Evolutionary conservation across 768 basidiomycete genomes (phyloP).

Genomic region (Nevesoporus exiguus): DNA sequence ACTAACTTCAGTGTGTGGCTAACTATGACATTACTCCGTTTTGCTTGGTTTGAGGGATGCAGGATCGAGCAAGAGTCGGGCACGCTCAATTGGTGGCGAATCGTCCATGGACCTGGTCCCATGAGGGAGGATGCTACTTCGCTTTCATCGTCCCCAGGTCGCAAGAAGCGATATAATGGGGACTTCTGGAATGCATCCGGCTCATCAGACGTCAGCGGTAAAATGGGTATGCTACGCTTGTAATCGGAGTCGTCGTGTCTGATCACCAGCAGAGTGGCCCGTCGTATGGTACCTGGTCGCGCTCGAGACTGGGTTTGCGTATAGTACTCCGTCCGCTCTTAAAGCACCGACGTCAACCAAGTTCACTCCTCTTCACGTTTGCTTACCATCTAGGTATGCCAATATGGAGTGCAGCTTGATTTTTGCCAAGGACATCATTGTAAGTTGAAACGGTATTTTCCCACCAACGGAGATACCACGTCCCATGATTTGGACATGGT

Average conservation of each 20-base stretch:
- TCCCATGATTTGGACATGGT: slow-evolving; percentile 69
- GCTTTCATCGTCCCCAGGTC: slow-evolving; percentile 48
- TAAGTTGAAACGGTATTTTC: slow-evolving; percentile 71
- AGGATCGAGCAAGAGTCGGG: slow-evolving; percentile 61
- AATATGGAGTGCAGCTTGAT: slow-evolving; percentile 74
- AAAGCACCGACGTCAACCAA: slow-evolving; percentile 1
- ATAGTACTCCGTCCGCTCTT: slow-evolving; percentile 82
- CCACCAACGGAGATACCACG: slow-evolving; percentile 84
- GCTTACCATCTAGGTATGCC: slow-evolving; percentile 76
- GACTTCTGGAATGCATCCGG: slow-evolving; percentile 60
- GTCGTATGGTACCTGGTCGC: slow-evolving; percentile 62
- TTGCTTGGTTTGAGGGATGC: slow-evolving; percentile 67
- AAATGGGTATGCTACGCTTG: slow-evolving; percentile 55
- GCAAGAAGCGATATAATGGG: slow-evolving; percentile 54
- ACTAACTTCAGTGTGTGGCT: slow-evolving; percentile 77
- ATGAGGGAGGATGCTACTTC: slow-evolving; percentile 58
- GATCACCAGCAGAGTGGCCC: slow-evolving; percentile 61
- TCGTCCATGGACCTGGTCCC: slow-evolving; percentile 86
- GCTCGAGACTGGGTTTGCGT: slow-evolving; percentile 63
- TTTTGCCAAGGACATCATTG: slow-evolving; percentile 80
- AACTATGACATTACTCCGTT: slow-evolving; percentile 63
- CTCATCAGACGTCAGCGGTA: slow-evolving; percentile 76
- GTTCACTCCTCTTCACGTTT: background rate
- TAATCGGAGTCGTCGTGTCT: slow-evolving; percentile 41
- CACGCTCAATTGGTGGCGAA: slow-evolving; percentile 65